A percentile compares a stretch with the other conserved stretches of the same genome.
Conservation (phyloP, 345 rosid genomes). For the Eucalyptus rudis region DNA sequence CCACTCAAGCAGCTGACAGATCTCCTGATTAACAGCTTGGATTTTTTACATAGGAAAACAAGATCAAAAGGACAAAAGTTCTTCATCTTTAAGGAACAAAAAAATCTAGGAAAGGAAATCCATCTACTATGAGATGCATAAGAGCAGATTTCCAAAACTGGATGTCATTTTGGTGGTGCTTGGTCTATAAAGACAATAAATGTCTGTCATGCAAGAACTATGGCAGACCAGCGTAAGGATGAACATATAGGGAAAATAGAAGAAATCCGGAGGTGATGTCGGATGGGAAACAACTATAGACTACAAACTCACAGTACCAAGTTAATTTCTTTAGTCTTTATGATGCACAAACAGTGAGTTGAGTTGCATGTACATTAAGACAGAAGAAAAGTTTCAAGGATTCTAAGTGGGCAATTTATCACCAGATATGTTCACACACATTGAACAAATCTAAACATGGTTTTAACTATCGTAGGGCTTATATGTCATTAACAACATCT, state of each 20-base stretch:
- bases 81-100: neutral
- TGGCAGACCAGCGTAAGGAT: neutral
- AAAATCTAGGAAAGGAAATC: neutral
- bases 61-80: neutral
- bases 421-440: neutral
- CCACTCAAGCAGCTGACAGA: neutral
- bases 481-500: neutral
- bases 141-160: neutral
- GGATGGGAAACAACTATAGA: neutral
- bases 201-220: neutral
- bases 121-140: neutral
- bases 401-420: neutral
- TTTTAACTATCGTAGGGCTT: neutral
- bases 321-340: neutral
- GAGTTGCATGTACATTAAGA: neutral
- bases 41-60: neutral
- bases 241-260: neutral
- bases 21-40: neutral
- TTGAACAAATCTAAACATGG: neutral
- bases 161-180: neutral
- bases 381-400: neutral
- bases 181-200: neutral
- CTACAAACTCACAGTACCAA: neutral
- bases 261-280: neutral
- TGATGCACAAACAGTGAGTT: neutral